Base-by-base conservation (phyloP, 1,139 yeast species). In the Candida smagusa region DNA sequence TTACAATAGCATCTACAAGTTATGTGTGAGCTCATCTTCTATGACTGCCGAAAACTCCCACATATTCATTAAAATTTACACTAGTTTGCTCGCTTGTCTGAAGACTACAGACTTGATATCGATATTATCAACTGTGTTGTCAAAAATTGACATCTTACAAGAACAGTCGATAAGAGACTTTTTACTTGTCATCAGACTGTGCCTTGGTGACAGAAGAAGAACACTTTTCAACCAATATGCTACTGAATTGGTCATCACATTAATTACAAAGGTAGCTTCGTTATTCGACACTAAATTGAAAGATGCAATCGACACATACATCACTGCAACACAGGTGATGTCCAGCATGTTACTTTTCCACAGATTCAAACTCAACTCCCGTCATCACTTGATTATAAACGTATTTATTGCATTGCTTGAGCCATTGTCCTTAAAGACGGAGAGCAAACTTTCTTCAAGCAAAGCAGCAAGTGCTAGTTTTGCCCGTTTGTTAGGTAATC, bases 331-430 rank as follows among this genome's bases (percentile, higher is more conserved):
- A 1, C 76, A 72, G 39, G 58, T 74, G 0, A 47, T 80, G 23
- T 79, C 90, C 0, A 70, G 66, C 24, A 61, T 84, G 2, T 58
- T 89, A 9, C 63, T 86, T 21, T 74, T 76, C 53, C 94, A 88
- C 48, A 73, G 96, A 38, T 77, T 67, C 53, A 77, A 90, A 50
- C 62, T 88, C 24, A 67, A 81, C 0, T 79, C 84, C 24, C 78
- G 97, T 54, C 81, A 85, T 50, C 96, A 88, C 54, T 52, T 88
- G 30, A 48, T 88, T 2, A 64, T 77, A 12, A 54, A 68, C 4
- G 58, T 73, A 0, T 67, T 83, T 38, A 64, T 72, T 9, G 56
- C 74, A 1, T 61, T 82, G 34, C 56, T 88, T 51, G 70, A 63
- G 30, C 59, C 68, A 2, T 52, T 81, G 19, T 61, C 79, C 1